phyloP scores from a whole-genome alignment of 139 green algal genomes.

The Ettlia oleoabundans region DNA sequence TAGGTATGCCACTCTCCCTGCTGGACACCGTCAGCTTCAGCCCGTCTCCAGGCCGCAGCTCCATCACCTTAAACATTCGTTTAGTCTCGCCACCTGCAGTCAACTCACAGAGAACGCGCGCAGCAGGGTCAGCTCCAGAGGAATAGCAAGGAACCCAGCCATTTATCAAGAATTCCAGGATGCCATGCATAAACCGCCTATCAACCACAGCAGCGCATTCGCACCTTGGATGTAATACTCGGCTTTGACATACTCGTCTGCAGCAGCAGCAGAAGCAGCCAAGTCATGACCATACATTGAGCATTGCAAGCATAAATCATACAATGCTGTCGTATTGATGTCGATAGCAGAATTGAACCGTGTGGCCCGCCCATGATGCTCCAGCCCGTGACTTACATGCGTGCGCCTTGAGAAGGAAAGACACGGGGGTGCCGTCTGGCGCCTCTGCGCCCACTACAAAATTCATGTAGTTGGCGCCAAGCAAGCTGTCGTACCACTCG shows the following conservation, averaged over 20 bases:
- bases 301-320: neutral
- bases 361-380: too few species aligned
- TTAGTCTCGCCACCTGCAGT: constrained; percentile 30
- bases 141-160: too few species aligned
- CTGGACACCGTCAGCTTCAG: constrained; percentile 5
- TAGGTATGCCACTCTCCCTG: neutral
- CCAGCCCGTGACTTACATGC: neutral
- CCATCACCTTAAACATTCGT: constrained; percentile 26
- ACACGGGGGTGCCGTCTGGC: neutral
- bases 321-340: too few species aligned
- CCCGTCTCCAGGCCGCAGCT: constrained; percentile 12
- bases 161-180: too few species aligned
- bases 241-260: constrained; percentile 9
- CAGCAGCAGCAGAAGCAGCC: neutral
- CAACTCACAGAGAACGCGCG: too few species aligned
- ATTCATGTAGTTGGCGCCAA: neutral
- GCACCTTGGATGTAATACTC: constrained; percentile 31
- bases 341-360: too few species aligned
- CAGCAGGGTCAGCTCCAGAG: too few species aligned
- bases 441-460: neutral
- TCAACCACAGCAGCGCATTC: too few species aligned
- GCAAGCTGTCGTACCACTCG: constrained; percentile 2
- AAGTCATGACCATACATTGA: neutral
- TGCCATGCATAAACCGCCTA: too few species aligned
- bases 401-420: constrained; percentile 17